Percentiles rank a stretch among this genome's conserved stretches.
Evolutionary conservation across 208 protist species (phyloP).

Genomic region (Crithidia thermophila): DNA sequence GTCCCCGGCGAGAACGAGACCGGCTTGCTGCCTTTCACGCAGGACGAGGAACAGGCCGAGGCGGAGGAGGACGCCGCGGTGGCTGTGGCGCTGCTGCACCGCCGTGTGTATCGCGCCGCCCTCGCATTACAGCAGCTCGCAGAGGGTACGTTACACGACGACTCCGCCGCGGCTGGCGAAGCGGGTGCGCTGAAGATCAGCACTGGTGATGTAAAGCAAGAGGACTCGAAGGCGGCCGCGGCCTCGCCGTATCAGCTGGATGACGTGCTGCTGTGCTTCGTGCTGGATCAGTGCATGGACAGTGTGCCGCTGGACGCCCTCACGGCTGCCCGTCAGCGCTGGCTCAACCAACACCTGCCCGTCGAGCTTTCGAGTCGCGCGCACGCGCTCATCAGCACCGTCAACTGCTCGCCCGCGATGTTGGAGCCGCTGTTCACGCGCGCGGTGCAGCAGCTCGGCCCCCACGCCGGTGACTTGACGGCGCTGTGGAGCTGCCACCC

Average conservation of each 20-base stretch:
- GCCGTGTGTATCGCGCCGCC: constrained; percentile 51
- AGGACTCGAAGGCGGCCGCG: background rate
- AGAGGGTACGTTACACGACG: too few relatives aligned
- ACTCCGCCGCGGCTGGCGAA: background rate
- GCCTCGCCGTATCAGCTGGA: constrained; percentile 1
- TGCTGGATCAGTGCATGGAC: constrained; percentile 81
- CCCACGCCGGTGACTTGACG: constrained; percentile 47
- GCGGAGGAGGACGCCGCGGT: constrained; percentile 8
- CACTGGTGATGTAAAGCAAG: background rate
- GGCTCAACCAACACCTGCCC: constrained; percentile 13
- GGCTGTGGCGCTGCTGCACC: constrained; percentile 34
- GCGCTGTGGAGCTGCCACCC: constrained; percentile 23
- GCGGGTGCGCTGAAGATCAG: background rate
- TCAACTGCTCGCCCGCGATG: constrained; percentile 21
- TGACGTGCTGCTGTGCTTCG: constrained; percentile 69
- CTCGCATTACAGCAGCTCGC: constrained; percentile 42
- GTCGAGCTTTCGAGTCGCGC: constrained; percentile 26
- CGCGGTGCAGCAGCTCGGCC: constrained; percentile 50
- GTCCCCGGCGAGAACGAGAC: background rate
- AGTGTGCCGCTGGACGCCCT: constrained; percentile 37
- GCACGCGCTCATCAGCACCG: constrained; percentile 21
- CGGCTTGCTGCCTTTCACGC: background rate
- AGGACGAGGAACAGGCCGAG: background rate
- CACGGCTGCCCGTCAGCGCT: constrained; percentile 22
- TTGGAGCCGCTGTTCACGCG: constrained; percentile 56